phyloP scores from a whole-genome alignment of 345 rosid species.

The Pugionium cornutum region DNA sequence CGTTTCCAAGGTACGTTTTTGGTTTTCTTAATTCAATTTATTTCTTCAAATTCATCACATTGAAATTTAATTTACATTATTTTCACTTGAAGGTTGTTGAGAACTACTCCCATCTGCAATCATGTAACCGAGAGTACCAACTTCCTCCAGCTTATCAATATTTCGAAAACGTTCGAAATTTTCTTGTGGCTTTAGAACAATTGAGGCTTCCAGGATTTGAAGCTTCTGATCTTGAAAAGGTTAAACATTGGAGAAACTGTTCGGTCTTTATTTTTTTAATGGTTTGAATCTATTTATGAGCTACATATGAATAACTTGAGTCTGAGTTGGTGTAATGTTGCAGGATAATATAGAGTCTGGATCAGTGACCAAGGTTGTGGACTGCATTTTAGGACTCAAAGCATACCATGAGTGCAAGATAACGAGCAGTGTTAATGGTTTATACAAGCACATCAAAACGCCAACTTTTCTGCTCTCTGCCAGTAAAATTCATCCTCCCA shows the following conservation, averaged over 20 bases:
- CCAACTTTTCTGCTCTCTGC: slow-evolving; percentile 59
- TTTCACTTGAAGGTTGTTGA: slow-evolving; percentile 42
- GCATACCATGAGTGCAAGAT: slow-evolving; percentile 71
- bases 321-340: slow-evolving; percentile 10
- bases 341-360: slow-evolving; percentile 84
- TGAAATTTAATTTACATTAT: neutral
- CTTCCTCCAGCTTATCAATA: neutral
- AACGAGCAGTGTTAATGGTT: slow-evolving; percentile 49
- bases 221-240: neutral
- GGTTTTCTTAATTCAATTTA: neutral
- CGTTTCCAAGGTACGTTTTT: slow-evolving; percentile 58
- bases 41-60: neutral
- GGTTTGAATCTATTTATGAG: slow-evolving; percentile 1
- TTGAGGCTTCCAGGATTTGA: neutral
- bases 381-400: slow-evolving; percentile 82
- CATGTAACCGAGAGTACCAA: neutral
- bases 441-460: slow-evolving; percentile 58
- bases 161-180: neutral
- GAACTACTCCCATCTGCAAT: neutral
- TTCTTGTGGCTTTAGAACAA: neutral
- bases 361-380: slow-evolving; percentile 74
- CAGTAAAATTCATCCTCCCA: slow-evolving; percentile 36
- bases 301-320: neutral
- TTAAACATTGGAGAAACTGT: too few relatives aligned
- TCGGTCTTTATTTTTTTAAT: neutral